phyloP scores from a whole-genome alignment of 345 rosid genomes.

The Lumnitzera littorea region DNA sequence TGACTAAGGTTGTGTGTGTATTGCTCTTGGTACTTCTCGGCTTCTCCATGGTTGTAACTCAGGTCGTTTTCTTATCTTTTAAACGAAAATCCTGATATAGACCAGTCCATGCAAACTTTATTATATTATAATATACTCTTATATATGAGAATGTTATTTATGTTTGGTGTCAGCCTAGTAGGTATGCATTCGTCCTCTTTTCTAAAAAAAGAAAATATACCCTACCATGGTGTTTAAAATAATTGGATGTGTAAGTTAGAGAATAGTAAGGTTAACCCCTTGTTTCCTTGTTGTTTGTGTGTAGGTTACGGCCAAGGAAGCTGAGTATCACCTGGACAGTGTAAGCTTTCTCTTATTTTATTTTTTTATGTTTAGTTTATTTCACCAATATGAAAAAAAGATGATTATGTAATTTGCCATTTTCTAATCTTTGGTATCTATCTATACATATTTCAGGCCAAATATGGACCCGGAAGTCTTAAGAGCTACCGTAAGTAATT shows the following conservation, averaged over 20 bases:
- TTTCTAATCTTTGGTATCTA: neutral
- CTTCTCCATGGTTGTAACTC: constrained; percentile 17
- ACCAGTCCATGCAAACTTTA: too few species aligned
- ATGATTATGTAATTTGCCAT: neutral
- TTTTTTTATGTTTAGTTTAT: neutral
- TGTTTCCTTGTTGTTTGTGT: neutral
- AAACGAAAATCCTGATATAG: too few species aligned
- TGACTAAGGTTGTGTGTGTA: constrained; percentile 13
- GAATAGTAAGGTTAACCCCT: too few species aligned
- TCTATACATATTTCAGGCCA: constrained; percentile 10
- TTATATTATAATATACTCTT: too few species aligned
- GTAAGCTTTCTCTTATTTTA: constrained; percentile 17
- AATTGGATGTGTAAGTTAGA: too few species aligned
- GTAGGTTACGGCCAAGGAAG: constrained; percentile 31
- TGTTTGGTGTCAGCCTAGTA: too few species aligned
- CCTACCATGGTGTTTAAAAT: too few species aligned
- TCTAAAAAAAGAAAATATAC: too few species aligned
- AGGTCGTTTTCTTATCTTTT: constrained; percentile 1
- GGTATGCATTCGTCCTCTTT: too few species aligned
- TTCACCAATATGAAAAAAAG: too few species aligned
- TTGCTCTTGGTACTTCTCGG: constrained; percentile 12
- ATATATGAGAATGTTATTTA: too few species aligned
- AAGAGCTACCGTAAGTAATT: constrained; percentile 39
- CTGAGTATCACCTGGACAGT: constrained; percentile 25
- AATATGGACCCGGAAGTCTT: constrained; percentile 40